Evolutionary conservation across 75 land plant species (phyloP).

Genomic region (Sequoia sempervirens): DNA sequence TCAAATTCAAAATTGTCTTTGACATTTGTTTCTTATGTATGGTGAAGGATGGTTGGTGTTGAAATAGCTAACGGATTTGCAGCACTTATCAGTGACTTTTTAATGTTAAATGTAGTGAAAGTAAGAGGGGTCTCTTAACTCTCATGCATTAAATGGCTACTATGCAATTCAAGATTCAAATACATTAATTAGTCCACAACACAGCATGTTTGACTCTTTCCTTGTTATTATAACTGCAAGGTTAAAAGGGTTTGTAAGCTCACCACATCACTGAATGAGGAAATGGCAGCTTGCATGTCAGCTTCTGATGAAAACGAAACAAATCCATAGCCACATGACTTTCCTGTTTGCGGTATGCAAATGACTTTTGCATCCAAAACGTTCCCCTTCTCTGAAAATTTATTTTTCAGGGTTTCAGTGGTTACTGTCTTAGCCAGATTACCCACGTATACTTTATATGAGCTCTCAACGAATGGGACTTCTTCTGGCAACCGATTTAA

Average conservation of each 20-base stretch:
- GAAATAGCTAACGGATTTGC: neutral
- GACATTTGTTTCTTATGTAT: neutral
- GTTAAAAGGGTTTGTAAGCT: constrained; percentile 8
- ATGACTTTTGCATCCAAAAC: constrained; percentile 89
- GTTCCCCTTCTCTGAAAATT: constrained; percentile 73
- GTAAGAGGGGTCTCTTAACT: neutral
- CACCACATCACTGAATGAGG: constrained; percentile 64
- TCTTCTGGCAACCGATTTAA: constrained; percentile 40
- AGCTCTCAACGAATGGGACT: constrained; percentile 52
- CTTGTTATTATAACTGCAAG: neutral
- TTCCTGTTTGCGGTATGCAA: constrained; percentile 72
- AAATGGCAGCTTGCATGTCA: constrained; percentile 72
- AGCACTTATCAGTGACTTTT: neutral
- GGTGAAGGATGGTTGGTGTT: neutral
- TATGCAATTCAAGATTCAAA: neutral
- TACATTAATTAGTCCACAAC: neutral
- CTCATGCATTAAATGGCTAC: neutral
- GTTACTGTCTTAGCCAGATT: constrained; percentile 90
- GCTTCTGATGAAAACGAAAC: constrained; percentile 79
- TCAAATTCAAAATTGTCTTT: neutral
- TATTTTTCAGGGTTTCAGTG: constrained; percentile 42
- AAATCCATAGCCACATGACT: constrained; percentile 92
- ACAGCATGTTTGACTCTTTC: neutral
- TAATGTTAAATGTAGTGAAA: neutral
- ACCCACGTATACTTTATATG: constrained; percentile 83